phyloP scores from a whole-genome alignment of 495 filamentous ascomycete species.

The Chaetomium tenue region DNA sequence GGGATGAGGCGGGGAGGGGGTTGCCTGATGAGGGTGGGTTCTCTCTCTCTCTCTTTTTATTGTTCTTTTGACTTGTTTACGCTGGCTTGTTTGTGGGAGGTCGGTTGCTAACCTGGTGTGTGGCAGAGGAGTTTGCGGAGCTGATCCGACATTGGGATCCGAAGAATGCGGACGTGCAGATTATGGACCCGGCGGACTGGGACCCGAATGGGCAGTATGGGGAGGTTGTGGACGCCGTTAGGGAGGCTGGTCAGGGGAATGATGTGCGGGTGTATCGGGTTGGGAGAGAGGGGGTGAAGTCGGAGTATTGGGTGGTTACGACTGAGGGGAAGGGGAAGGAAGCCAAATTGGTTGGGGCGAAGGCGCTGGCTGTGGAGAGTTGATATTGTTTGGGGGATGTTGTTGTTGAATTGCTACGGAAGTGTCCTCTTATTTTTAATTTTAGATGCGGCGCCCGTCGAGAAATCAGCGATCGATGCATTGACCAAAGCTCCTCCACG shows the following conservation, averaged over 20 bases:
- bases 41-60: constrained; percentile 13
- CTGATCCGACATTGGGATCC: constrained; percentile 55
- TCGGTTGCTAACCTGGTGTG: background rate
- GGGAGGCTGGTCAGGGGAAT: constrained; percentile 54
- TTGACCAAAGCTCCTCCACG: too few relatives aligned
- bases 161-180: constrained; percentile 51
- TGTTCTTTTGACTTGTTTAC: constrained; percentile 9
- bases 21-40: constrained; percentile 63
- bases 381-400: constrained; percentile 32
- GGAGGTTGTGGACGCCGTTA: constrained; percentile 57
- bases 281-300: constrained; percentile 55
- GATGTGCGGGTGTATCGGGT: constrained; percentile 75
- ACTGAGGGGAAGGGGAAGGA: constrained; percentile 48
- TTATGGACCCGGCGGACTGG: constrained; percentile 57
- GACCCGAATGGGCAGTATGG: constrained; percentile 60
- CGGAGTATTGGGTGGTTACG: constrained; percentile 75
- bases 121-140: constrained; percentile 55
- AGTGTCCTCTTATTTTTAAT: background rate
- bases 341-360: constrained; percentile 67
- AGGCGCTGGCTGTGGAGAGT: constrained; percentile 73
- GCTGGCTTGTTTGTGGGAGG: background rate
- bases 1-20: constrained; percentile 51
- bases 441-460: too few relatives aligned
- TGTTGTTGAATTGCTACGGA: background rate
- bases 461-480: too few relatives aligned